Evolutionary conservation across 2,329 filamentous ascomycete genomes (phyloP), one percentile per base, ranked within the genome.

Genomic region (Rutstroemia sp.): DNA sequence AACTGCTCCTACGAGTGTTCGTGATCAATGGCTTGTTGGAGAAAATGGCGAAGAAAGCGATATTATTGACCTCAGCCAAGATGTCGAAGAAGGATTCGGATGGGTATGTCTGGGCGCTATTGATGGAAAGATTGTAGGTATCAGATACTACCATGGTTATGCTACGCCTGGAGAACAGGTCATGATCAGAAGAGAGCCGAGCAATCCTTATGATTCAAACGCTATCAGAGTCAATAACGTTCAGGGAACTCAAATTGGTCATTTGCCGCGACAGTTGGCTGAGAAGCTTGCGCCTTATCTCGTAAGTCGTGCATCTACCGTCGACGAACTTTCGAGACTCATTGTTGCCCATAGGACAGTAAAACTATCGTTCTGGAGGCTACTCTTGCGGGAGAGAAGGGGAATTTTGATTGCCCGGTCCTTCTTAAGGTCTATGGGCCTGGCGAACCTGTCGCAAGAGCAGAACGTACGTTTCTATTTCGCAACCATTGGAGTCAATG

Each of bases 161-260:
- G 85, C 84, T 14, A 83, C 78, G 7, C 63, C 75, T 2, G 83
- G 84, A 23, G 86, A 89, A 67, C 75, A 79, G 53, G 82, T 89
- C 2, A 69, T 84, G 48, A 73, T 86, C 54, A 75, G 73, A 38
- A 75, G 88, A 65, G 86, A 92, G 66, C 84, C 87, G 1, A 65
- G 70, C 1, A 92, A 92, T 65, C 75, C 72, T 62, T 88, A 87
- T 66, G 88, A 94, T 67, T 60, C 63, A 5, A 94, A 94, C 71
- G 89, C 89, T 0, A 89, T 95, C 57, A 81, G 83, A 5, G 81
- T 95, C 1, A 78, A 88, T 64, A 95, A 94, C 69, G 88, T 92
- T 14, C 79, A 87, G 66, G 80, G 82, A 16, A 69, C 71, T 7
- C 89, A 95, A 65, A 88, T 95, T 63, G 90, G 90, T 0, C 89